Percentiles rank a stretch among this genome's conserved stretches.
phyloP scores from a whole-genome alignment of 2,329 filamentous ascomycete species.

The Colletotrichum eleusines region DNA sequence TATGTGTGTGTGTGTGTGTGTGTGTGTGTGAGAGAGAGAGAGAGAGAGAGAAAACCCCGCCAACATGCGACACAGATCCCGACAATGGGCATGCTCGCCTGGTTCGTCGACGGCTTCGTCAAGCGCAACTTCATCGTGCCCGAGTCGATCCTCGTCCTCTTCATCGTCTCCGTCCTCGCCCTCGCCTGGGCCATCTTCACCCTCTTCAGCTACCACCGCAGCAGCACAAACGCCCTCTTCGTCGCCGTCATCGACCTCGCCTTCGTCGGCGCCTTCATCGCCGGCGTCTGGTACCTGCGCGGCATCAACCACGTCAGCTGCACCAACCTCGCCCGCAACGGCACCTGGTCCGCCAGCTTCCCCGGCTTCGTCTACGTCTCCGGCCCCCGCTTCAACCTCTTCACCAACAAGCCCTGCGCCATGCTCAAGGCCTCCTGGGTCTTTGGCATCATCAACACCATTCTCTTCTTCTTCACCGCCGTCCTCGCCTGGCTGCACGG shows the following conservation, averaged over 20 bases:
- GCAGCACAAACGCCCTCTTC: conserved; percentile 70
- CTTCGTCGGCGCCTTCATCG: conserved; percentile 75
- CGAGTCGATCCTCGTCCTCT: conserved; percentile 72
- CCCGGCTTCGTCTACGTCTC: conserved; percentile 71
- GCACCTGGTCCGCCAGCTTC: conserved; percentile 68
- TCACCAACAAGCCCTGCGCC: conserved; percentile 81
- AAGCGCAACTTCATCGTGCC: conserved; percentile 69
- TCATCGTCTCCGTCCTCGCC: conserved; percentile 74
- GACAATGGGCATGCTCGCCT: conserved; percentile 74
- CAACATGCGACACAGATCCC: conserved; percentile 63
- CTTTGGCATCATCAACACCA: conserved; percentile 87
- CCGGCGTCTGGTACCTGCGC: conserved; percentile 70
- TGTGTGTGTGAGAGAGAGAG: no score
- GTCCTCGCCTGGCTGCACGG: conserved; percentile 75
- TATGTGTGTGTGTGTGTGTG: no score
- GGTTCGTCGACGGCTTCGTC: conserved; percentile 73
- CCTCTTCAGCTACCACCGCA: conserved; percentile 75
- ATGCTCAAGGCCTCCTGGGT: conserved; percentile 95
- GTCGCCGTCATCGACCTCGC: conserved; percentile 70
- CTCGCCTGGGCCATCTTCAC: conserved; percentile 74
- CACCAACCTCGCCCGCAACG: conserved; percentile 64
- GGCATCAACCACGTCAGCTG: conserved; percentile 76
- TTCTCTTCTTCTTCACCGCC: conserved; percentile 84
- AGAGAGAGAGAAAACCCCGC: neutral
- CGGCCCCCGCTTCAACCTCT: conserved; percentile 63